Conservation (phyloP, 1,284 basidiomycete species). For the Coniophora puteana region DNA sequence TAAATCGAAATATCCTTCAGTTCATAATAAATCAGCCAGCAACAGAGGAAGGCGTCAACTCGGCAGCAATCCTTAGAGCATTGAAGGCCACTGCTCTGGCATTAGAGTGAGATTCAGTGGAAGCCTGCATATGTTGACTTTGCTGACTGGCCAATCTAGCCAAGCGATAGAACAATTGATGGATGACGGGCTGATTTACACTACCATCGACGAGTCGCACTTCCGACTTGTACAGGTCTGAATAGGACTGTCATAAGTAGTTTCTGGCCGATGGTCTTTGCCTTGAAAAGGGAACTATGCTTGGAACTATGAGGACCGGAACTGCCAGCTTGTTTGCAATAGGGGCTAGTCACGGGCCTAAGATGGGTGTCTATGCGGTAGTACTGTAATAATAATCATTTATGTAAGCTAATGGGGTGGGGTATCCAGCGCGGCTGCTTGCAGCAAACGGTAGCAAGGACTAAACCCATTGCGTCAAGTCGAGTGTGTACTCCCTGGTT, state of each 20-base stretch:
- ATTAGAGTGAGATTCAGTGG: constrained; percentile 2
- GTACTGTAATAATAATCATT: not conserved
- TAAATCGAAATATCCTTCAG: constrained; percentile 66
- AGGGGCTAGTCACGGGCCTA: too few species aligned
- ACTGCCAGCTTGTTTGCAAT: not conserved
- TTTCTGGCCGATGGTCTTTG: not conserved
- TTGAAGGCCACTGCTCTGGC: too few species aligned
- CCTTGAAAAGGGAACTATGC: not conserved
- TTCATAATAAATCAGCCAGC: constrained; percentile 45
- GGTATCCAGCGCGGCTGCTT: too few species aligned
- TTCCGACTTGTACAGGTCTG: constrained; percentile 32
- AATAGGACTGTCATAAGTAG: not conserved
- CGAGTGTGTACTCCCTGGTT: too few species aligned
- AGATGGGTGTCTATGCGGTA: too few species aligned
- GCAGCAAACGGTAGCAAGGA: too few species aligned
- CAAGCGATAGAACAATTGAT: constrained; percentile 66
- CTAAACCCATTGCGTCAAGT: too few species aligned
- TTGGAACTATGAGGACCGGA: not conserved
- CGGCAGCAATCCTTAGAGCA: constrained; percentile 53
- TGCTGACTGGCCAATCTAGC: constrained; percentile 37
- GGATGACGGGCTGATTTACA: constrained; percentile 65
- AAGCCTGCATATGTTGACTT: too few species aligned
- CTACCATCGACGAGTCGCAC: constrained; percentile 65
- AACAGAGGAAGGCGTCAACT: constrained; percentile 57
- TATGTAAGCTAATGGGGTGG: not conserved